These are phyloP conservation scores for Penicillium salamii DNA, from an alignment of 495 filamentous ascomycete genomes.

Conservation along the genomic window DNA sequence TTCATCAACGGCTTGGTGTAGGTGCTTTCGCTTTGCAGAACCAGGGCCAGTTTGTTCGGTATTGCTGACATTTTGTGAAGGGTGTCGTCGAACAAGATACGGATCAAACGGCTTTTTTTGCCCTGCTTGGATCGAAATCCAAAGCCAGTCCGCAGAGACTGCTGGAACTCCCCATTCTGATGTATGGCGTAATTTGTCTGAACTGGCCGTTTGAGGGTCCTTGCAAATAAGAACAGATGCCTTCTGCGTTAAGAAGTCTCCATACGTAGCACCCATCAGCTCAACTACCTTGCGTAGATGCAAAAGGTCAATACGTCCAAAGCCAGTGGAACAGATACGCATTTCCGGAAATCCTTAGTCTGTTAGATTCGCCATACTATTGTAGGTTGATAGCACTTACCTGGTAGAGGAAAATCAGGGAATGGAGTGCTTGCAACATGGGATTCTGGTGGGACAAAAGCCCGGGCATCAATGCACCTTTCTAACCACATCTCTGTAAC, in stretches of 20 bases:
- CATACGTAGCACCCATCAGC: slow-evolving; percentile 71
- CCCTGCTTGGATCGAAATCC: slow-evolving; percentile 67
- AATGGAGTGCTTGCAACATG: slow-evolving; percentile 77
- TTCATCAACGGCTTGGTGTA: background rate
- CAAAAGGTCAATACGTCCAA: slow-evolving; percentile 78
- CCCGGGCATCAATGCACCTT: slow-evolving; percentile 72
- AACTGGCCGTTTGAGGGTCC: slow-evolving; percentile 52
- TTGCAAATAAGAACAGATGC: slow-evolving; percentile 69
- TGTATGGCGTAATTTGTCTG: slow-evolving; percentile 77
- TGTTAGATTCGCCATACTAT: slow-evolving; percentile 10
- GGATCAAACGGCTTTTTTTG: slow-evolving; percentile 50
- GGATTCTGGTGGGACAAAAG: slow-evolving; percentile 63
- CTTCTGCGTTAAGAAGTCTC: slow-evolving; percentile 65
- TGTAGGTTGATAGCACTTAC: slow-evolving; percentile 27
- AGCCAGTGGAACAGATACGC: slow-evolving; percentile 75
- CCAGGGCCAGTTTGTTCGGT: slow-evolving; percentile 19
- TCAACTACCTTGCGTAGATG: slow-evolving; percentile 74
- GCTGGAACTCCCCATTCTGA: slow-evolving; percentile 70
- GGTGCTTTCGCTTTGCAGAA: slow-evolving; percentile 14
- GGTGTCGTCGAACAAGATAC: slow-evolving; percentile 35
- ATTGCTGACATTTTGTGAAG: slow-evolving; percentile 23
- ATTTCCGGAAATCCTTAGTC: slow-evolving; percentile 58
- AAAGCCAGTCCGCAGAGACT: slow-evolving; percentile 78
- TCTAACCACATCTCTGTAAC: slow-evolving; percentile 96
- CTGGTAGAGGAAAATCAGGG: slow-evolving; percentile 60